Base-by-base conservation (phyloP, 2,329 filamentous ascomycete genomes). In the Aspergillus eucalypticola region DNA sequence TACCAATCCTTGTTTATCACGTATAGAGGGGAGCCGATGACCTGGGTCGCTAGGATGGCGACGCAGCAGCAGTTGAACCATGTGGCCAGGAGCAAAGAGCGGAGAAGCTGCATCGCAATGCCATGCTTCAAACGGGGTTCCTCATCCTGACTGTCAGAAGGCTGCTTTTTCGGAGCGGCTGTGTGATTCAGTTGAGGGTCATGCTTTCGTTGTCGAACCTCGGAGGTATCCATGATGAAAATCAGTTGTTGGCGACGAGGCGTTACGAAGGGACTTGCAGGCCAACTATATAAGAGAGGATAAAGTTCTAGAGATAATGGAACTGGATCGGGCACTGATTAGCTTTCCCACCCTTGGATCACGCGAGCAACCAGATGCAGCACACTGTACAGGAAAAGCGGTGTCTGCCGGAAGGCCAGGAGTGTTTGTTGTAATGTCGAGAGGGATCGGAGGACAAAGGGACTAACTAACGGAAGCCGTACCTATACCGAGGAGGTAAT, bases 21-120 rank as follows among this genome's bases (percentile, higher is more conserved):
- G 69, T 88, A 88, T 32, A 88, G 73, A 0, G 86, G 86, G 8
- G 83, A 79, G 15, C 86, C 86, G 49, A 88, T 75, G 60, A 87
- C 76, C 66, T 88, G 86, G 5, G 85, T 87, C 41, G 79, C 79
- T 62, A 83, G 79, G 64, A 79, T 79, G 57, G 71, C 66, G 50
- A 78, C 58, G 54, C 73, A 75, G 62, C 77, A 79, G 59, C 74
- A 75, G 61, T 78, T 72, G 62, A 81, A 79, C 78, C 79, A 83
- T 21, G 75, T 74, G 38, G 75, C 65, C 23, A 82, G 72, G 10
- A 77, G 56, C n/a, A 82, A 61, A 35, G 78, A 77, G 32, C 81
- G 79, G 25, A 81, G 48, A 17, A 81, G 58, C 61, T 83, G 81
- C 69, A 77, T 76, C 11, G 73, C 67, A 46, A 76, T 66, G 23